A percentile compares a stretch with the other conserved stretches of the same genome.
Evolutionary conservation across 2,329 filamentous ascomycete species (phyloP).

Genomic region (Sporothrix sp.): DNA sequence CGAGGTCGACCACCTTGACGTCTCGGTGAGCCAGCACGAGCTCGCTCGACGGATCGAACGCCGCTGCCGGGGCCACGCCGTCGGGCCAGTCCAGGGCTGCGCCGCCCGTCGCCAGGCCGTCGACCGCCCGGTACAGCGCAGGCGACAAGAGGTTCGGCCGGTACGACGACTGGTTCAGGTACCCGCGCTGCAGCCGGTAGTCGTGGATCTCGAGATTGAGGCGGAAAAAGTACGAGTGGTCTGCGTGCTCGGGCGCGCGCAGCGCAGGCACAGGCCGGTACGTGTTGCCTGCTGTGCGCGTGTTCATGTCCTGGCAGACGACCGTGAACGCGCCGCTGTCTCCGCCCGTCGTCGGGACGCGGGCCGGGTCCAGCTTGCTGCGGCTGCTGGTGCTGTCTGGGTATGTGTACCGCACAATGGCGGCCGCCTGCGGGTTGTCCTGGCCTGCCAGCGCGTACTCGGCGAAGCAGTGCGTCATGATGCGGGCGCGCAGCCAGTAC

Average conservation of each 20-base stretch:
- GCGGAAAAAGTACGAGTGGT: slow-evolving; percentile 44
- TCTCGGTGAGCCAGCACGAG: slow-evolving; percentile 54
- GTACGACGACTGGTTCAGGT: slow-evolving; percentile 48
- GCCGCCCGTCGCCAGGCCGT: slow-evolving; percentile 33
- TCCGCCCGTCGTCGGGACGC: slow-evolving; percentile 26
- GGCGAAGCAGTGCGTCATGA: slow-evolving; percentile 51
- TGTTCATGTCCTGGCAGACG: slow-evolving; percentile 42
- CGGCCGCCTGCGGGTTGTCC: slow-evolving; percentile 37
- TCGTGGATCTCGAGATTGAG: slow-evolving; percentile 51
- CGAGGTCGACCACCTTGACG: slow-evolving; percentile 57
- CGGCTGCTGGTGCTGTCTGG: not conserved
- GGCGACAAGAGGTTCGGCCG: slow-evolving; percentile 38
- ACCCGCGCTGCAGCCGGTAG: slow-evolving; percentile 48
- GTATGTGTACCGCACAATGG: slow-evolving; percentile 42
- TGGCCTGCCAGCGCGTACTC: slow-evolving; percentile 36
- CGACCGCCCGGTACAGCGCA: slow-evolving; percentile 39
- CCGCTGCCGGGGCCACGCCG: slow-evolving; percentile 37
- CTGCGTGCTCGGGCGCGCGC: slow-evolving; percentile 35
- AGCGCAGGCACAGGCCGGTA: slow-evolving; percentile 35
- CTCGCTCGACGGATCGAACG: slow-evolving; percentile 32
- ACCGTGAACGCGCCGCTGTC: slow-evolving; percentile 28
- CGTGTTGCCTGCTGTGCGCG: slow-evolving; percentile 21
- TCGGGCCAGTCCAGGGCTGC: slow-evolving; percentile 39
- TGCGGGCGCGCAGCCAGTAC: slow-evolving; percentile 56
- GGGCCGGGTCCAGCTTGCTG: not conserved